Conservation (phyloP, 306 rosid genomes). For the Alnus rubra region DNA sequence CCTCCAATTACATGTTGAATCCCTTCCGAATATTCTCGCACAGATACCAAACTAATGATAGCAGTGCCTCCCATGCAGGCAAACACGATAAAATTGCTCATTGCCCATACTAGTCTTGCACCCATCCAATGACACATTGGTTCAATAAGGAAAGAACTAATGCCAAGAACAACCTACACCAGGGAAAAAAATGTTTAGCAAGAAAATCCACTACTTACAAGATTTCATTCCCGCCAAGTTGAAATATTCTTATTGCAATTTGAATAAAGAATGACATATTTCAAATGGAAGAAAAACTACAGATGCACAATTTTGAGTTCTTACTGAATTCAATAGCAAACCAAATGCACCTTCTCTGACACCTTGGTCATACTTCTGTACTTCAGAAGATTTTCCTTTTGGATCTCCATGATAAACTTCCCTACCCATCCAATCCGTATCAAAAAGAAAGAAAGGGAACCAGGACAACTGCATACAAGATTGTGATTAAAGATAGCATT, state of each 20-base stretch:
- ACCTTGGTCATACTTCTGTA: conserved; percentile 73
- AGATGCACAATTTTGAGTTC: conserved; percentile 60
- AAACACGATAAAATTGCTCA: conserved; percentile 92
- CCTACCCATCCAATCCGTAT: conserved; percentile 99
- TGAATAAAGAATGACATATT: conserved; percentile 8
- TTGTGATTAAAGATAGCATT: conserved; percentile 23
- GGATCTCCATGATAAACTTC: conserved; percentile 99
- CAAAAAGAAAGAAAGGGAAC: conserved; percentile 97
- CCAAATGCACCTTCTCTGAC: conserved; percentile 99
- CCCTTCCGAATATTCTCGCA: conserved; percentile 54
- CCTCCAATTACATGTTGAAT: conserved; percentile 77
- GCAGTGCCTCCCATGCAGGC: conserved; percentile 96
- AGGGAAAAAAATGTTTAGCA: conserved; percentile 20
- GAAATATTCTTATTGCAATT: conserved; percentile 1
- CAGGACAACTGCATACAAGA: conserved; percentile 73
- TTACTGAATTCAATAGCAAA: conserved; percentile 99
- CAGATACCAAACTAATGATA: conserved; percentile 71
- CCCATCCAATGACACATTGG: conserved; percentile 95
- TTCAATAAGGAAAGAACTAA: conserved; percentile 89
- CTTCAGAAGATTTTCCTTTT: conserved; percentile 59
- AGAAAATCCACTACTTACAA: not conserved
- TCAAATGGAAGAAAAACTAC: conserved; percentile 7
- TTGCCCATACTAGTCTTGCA: conserved; percentile 88
- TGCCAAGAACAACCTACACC: conserved; percentile 85
- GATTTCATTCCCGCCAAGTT: conserved; percentile 6